Evolutionary conservation across 208 protist genomes (phyloP), one percentile per base, ranked within the genome.

Genomic region (Leishmania braziliensis): DNA sequence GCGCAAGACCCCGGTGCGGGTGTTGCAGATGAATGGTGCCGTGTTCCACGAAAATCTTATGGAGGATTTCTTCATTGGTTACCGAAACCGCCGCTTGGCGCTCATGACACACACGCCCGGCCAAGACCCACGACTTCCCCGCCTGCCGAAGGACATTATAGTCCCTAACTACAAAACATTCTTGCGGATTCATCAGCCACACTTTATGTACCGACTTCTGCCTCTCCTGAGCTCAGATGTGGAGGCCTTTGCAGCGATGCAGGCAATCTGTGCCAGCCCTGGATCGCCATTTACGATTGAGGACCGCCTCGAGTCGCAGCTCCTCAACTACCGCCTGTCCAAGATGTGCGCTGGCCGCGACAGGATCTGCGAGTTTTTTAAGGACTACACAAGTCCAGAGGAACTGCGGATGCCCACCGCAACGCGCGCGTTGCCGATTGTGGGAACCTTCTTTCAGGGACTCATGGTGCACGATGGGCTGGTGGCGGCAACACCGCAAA

Each of bases 181-280:
- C 2, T 75, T 81, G 39, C 46, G 77, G 10, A 81, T 95, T 68
- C 94, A 97, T 86, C 86, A 92, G 72, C 91, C 92, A 23, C 89
- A 96, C 83, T 93, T 91, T 60, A 82, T 91, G 80, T 97, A 97
- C 84, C 86, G 92, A 68, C 89, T 97, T 2, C 79, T 97, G 76
- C 94, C 94, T 39, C 83, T 97, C n/a, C 75, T 95, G 50, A 92
- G 90, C 80, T 79, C 86, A 8, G 84, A 92, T 56, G 78, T 88
- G 60, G 92, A 95, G 71, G 78, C 92, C 5, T 96, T 97, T 79
- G 82, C 86, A 3, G 91, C 86, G n/a, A 66, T 95, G 85, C 94
- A 94, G 79, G 84, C 82, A 9, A 82, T 96, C 26, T 95, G 92
- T 84, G 85, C 88, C 36, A 86, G 78, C 36, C 76, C 72, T 5